Percentiles rank a stretch among this genome's conserved stretches.
Evolutionary conservation across 441 rosid species (phyloP).

Genomic region (Gossypium schwendimanii): DNA sequence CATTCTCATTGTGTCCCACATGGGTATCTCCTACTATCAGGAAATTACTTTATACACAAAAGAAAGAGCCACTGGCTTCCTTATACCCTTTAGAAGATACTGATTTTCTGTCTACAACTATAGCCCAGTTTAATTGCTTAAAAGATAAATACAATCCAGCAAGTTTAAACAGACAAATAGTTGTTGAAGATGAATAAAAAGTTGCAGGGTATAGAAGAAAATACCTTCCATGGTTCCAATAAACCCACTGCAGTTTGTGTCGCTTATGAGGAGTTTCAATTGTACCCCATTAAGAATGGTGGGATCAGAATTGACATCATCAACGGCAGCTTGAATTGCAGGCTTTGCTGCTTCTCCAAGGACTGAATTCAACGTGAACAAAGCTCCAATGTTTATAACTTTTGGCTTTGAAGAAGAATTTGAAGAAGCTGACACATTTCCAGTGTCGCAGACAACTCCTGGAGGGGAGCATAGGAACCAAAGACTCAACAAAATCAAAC

Average conservation of each 20-base stretch:
- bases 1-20: neutral
- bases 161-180: neutral
- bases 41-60: neutral
- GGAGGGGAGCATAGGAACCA: slow-evolving; percentile 27
- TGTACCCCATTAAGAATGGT: slow-evolving; percentile 45
- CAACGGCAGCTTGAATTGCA: slow-evolving; percentile 60
- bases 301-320: slow-evolving; percentile 66
- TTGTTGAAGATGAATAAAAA: neutral
- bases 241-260: slow-evolving; percentile 86
- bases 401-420: slow-evolving; percentile 28
- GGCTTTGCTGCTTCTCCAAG: slow-evolving; percentile 69
- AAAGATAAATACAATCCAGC: neutral
- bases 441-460: slow-evolving; percentile 16
- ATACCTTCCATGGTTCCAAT: slow-evolving; percentile 78
- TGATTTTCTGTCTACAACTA: neutral
- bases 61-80: neutral
- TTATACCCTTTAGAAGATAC: neutral
- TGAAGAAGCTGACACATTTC: neutral
- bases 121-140: neutral
- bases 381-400: slow-evolving; percentile 55
- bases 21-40: no score
- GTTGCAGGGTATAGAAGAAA: slow-evolving; percentile 1
- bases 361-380: slow-evolving; percentile 63
- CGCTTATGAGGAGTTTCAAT: slow-evolving; percentile 36
- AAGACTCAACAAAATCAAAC: slow-evolving; percentile 27